phyloP scores from a whole-genome alignment of 2,329 filamentous ascomycete genomes.

The Knoxdaviesia capensis region DNA sequence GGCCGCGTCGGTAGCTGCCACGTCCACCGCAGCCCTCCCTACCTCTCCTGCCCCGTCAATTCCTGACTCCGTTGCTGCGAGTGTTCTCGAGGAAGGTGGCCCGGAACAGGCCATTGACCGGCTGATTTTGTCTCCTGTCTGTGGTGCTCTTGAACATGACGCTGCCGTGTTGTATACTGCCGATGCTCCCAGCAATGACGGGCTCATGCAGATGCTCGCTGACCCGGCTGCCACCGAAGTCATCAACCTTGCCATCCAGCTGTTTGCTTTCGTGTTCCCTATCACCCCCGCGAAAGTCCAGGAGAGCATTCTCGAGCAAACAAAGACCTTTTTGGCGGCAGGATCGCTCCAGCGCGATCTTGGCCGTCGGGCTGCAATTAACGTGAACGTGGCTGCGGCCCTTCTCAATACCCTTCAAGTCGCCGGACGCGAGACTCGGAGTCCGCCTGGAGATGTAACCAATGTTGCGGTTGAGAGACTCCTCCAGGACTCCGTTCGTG shows the following conservation, averaged over 20 bases:
- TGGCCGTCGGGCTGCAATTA: constrained; percentile 75
- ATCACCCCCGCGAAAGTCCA: constrained; percentile 81
- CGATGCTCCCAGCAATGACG: constrained; percentile 9
- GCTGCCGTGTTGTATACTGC: constrained; percentile 57
- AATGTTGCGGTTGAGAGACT: constrained; percentile 63
- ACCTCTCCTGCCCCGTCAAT: no score
- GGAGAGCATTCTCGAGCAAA: constrained; percentile 86
- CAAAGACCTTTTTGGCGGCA: constrained; percentile 73
- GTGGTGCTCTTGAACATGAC: constrained; percentile 74
- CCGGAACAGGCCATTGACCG: constrained; percentile 45
- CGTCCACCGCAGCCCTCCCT: background rate
- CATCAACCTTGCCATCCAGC: constrained; percentile 79
- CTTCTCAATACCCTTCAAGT: constrained; percentile 67
- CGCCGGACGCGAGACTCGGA: constrained; percentile 59
- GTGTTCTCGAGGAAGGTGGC: constrained; percentile 29
- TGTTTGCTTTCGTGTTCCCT: constrained; percentile 83
- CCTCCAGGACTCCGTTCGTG: constrained; percentile 51
- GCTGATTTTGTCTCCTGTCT: constrained; percentile 49
- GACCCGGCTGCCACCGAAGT: constrained; percentile 83
- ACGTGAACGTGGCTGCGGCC: constrained; percentile 72
- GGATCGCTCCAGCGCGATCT: constrained; percentile 64
- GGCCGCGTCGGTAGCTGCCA: background rate
- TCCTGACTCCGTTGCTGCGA: constrained; percentile 18
- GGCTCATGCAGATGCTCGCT: constrained; percentile 21
- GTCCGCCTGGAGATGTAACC: constrained; percentile 51